Conservation (phyloP, 176 grass and related monocot species). For the Poa pratensis region DNA sequence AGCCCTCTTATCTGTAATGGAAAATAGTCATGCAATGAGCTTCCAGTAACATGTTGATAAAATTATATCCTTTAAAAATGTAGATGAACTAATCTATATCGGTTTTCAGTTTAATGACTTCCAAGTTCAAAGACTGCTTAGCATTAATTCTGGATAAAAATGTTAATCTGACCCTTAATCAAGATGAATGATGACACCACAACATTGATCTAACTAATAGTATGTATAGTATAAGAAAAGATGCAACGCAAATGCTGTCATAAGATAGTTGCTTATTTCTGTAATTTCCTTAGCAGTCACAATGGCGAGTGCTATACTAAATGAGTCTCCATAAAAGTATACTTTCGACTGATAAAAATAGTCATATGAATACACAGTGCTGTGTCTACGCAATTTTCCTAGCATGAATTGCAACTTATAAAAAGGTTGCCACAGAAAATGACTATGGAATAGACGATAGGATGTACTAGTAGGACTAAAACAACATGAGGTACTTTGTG, state of each 20-base stretch:
- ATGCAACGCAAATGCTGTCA: not conserved
- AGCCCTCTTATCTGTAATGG: slow-evolving; percentile 77
- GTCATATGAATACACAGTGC: not conserved
- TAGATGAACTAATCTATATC: not conserved
- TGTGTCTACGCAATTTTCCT: slow-evolving; percentile 2
- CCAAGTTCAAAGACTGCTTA: slow-evolving; percentile 16
- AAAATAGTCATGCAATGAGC: slow-evolving; percentile 41
- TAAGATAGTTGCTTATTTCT: not conserved
- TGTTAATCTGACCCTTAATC: not conserved
- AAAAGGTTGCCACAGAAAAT: not conserved
- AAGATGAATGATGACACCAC: slow-evolving; percentile 13
- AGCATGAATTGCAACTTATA: not conserved
- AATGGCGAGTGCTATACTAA: slow-evolving; percentile 13
- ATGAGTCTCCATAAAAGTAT: slow-evolving; percentile 3
- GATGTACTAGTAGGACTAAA: not conserved
- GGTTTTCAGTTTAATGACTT: not conserved
- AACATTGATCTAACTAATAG: slow-evolving; percentile 4
- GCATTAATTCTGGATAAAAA: not conserved
- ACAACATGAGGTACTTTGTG: not conserved
- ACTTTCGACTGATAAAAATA: not conserved
- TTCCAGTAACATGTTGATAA: not conserved
- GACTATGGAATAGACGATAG: not conserved
- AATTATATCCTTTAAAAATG: not conserved
- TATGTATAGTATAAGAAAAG: not conserved
- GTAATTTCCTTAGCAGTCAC: not conserved